Conservation (phyloP, 371 early-diverging fungal species). For the Saksenaea vasiformis region DNA sequence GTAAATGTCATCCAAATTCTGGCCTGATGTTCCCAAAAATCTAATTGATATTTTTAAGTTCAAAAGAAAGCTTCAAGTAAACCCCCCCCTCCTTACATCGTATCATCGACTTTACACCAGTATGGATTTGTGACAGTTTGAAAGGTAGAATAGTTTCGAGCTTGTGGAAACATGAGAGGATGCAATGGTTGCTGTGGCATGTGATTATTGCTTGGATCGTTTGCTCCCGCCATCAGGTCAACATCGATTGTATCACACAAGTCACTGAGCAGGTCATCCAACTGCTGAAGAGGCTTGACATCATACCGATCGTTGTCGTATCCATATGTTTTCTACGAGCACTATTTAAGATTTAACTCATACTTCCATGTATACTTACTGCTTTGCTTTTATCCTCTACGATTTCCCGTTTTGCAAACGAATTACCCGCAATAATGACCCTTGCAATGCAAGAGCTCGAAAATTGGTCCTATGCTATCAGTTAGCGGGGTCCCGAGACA, state of each 20-base stretch:
- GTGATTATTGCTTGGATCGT: conserved; percentile 76
- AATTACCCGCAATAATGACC: conserved; percentile 80
- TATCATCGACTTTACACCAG: conserved; percentile 64
- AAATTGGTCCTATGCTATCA: conserved; percentile 52
- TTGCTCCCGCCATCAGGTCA: conserved; percentile 84
- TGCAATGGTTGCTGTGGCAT: conserved; percentile 91
- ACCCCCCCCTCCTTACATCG: too few relatives aligned
- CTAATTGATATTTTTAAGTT: conserved; percentile 25
- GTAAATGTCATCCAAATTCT: conserved; percentile 83
- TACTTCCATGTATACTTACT: too few relatives aligned
- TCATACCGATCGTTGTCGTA: conserved; percentile 54
- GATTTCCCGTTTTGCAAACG: conserved; percentile 46
- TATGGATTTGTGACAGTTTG: conserved; percentile 80
- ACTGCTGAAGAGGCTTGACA: conserved; percentile 40
- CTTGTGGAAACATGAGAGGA: conserved; percentile 61
- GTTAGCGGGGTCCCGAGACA: too few relatives aligned
- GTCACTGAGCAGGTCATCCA: conserved; percentile 65
- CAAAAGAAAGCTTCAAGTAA: not conserved
- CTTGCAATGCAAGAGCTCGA: conserved; percentile 56
- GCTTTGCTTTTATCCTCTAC: conserved; percentile 37
- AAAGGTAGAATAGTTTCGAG: conserved; percentile 64
- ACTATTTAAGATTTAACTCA: not conserved
- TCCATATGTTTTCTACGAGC: conserved; percentile 54
- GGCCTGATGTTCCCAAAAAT: conserved; percentile 82
- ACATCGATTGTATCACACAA: conserved; percentile 65